These are phyloP conservation scores for Chlorella sp. DNA, from an alignment of 139 green algal species.

Conservation along the genomic window DNA sequence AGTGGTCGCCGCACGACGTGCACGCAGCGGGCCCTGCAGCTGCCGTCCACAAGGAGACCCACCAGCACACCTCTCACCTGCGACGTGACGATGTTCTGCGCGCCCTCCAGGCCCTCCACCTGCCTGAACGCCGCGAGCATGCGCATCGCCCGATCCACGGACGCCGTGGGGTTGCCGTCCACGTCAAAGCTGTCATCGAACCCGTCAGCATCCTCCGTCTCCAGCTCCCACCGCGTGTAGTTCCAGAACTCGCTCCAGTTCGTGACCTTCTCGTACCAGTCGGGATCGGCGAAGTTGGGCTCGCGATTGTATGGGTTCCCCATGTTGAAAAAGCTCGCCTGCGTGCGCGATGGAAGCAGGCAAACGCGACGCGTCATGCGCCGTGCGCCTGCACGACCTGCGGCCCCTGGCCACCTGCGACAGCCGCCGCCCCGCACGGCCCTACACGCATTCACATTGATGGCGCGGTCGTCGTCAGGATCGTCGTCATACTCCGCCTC, in stretches of 20 bases:
- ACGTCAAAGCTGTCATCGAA: slow-evolving; percentile 10
- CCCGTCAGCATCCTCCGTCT: slow-evolving; percentile 1
- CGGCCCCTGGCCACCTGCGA: too few species aligned
- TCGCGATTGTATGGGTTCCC: background rate
- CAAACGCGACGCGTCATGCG: too few species aligned
- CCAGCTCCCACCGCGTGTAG: slow-evolving; percentile 13
- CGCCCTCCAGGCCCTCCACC: slow-evolving; percentile 8
- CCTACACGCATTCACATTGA: too few species aligned
- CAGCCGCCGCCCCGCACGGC: too few species aligned
- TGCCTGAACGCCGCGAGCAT: slow-evolving; percentile 9
- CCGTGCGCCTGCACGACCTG: too few species aligned
- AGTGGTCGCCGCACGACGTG: too few species aligned
- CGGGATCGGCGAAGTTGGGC: slow-evolving; percentile 26
- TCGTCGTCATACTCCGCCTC: too few species aligned
- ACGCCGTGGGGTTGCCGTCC: background rate
- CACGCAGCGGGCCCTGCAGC: background rate
- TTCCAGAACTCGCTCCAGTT: slow-evolving; percentile 39
- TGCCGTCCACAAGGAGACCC: background rate
- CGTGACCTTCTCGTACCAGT: slow-evolving; percentile 30
- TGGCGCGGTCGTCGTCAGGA: too few species aligned
- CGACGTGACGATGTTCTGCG: slow-evolving; percentile 17
- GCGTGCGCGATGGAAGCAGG: too few species aligned
- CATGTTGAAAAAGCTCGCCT: background rate
- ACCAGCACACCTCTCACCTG: slow-evolving; percentile 15
- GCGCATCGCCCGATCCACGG: background rate